Conservation (phyloP, 148 eudicot species). For the Hydrangea macrophylla region DNA sequence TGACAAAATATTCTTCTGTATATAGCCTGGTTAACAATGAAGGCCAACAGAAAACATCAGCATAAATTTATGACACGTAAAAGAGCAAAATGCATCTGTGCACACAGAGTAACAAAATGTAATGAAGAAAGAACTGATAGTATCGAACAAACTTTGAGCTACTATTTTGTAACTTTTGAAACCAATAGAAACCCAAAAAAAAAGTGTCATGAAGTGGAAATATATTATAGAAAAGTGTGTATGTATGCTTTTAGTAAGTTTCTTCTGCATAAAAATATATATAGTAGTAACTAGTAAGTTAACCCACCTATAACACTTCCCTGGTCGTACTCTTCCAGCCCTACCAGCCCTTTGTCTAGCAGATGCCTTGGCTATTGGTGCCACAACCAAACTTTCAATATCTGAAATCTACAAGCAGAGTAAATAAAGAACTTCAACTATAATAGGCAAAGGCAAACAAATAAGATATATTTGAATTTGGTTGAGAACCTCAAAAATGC, state of each 20-base stretch:
- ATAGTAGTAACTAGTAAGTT: conserved; percentile 4
- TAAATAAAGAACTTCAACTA: conserved; percentile 8
- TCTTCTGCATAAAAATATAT: neutral
- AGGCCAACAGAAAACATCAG: neutral
- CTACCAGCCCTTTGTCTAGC: conserved; percentile 98
- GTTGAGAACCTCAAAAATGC: neutral
- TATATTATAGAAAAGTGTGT: too few relatives aligned
- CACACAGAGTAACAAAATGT: too few relatives aligned
- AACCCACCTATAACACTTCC: conserved; percentile 90
- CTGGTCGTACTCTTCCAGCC: conserved; percentile 96
- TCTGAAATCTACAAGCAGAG: conserved; percentile 61
- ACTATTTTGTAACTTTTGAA: neutral
- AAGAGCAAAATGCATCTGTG: neutral
- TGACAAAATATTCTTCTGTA: conserved; percentile 72
- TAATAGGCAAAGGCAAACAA: conserved; percentile 2
- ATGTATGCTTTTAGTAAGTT: neutral
- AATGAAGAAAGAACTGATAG: neutral
- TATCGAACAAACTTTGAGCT: neutral
- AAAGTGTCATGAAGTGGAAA: neutral
- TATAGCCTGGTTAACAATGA: conserved; percentile 57
- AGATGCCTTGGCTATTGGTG: conserved; percentile 97
- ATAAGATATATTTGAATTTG: neutral
- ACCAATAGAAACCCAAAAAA: conserved; percentile 1
- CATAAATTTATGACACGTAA: neutral
- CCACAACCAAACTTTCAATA: conserved; percentile 87